Percentiles rank a stretch among this genome's conserved stretches.
Evolutionary conservation across 1,139 yeast species (phyloP).

Genomic region (Cylindricascospora bacillispora): DNA sequence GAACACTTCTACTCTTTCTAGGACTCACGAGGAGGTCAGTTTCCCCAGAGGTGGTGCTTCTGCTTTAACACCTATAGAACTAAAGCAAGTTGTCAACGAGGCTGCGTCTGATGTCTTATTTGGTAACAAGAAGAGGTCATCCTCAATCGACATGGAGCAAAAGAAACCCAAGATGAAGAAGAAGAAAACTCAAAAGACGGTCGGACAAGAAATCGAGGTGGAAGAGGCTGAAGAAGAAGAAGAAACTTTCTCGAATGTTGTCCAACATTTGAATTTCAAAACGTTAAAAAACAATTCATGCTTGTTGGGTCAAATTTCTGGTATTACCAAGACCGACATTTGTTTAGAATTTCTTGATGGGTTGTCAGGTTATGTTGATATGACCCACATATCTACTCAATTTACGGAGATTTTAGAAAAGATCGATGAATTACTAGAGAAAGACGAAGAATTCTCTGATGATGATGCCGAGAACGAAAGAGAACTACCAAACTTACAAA

Average conservation of each 20-base stretch:
- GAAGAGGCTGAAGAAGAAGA: constrained; percentile 20
- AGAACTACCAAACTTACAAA: constrained; percentile 43
- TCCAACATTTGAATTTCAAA: constrained; percentile 52
- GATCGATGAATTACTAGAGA: constrained; percentile 34
- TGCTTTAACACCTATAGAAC: constrained; percentile 76
- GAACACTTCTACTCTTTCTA: constrained; percentile 22
- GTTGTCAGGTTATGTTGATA: constrained; percentile 66
- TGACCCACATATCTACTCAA: constrained; percentile 60
- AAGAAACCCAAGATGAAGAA: constrained; percentile 30
- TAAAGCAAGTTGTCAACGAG: constrained; percentile 85
- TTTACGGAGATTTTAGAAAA: constrained; percentile 45
- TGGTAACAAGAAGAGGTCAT: constrained; percentile 29
- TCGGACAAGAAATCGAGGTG: constrained; percentile 1
- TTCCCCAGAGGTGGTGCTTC: constrained; percentile 96
- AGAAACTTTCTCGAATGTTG: constrained; percentile 22
- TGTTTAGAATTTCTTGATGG: constrained; percentile 72
- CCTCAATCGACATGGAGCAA: constrained; percentile 23
- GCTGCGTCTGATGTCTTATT: constrained; percentile 80
- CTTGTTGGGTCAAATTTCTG: constrained; percentile 63
- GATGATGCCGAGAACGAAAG: constrained; percentile 24
- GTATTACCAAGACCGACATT: constrained; percentile 50
- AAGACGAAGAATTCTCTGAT: constrained; percentile 28
- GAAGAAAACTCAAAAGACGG: constrained; percentile 13
- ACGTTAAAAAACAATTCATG: constrained; percentile 56
- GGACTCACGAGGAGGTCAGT: constrained; percentile 40